These are phyloP conservation scores for Plasmodium vivax DNA, from an alignment of 169 alveolate species.

Conservation along the genomic window DNA sequence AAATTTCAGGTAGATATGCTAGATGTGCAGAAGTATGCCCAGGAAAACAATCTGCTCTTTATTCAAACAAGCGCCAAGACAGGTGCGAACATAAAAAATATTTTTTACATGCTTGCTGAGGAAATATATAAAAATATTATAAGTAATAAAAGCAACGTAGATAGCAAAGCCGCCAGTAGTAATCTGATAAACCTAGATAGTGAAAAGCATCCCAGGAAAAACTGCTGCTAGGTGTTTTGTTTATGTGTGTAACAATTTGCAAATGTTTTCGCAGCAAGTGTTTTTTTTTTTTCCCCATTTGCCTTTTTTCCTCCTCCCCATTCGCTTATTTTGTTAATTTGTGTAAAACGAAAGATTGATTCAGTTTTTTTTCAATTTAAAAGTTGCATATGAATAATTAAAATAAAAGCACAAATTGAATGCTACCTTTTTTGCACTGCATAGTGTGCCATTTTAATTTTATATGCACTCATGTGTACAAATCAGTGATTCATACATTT, in stretches of 20 bases:
- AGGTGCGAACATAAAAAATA: conserved; percentile 80
- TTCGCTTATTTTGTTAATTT: conserved; percentile 14
- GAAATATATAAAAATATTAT: conserved; percentile 69
- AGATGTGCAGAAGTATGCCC: conserved; percentile 82
- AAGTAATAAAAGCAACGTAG: conserved; percentile 21
- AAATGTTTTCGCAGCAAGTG: neutral
- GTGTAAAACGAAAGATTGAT: conserved; percentile 22
- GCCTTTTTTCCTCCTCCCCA: neutral
- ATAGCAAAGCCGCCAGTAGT: conserved; percentile 30
- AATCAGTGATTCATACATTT: conserved; percentile 15
- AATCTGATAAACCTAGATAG: conserved; percentile 58
- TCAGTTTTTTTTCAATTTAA: conserved; percentile 35
- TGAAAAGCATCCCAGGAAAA: conserved; percentile 43
- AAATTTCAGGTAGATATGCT: conserved; percentile 79
- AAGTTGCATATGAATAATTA: conserved; percentile 35
- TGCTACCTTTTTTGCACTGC: conserved; percentile 19
- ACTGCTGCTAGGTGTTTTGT: conserved; percentile 47
- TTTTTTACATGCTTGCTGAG: conserved; percentile 82
- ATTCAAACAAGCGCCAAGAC: conserved; percentile 88
- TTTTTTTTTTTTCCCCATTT: conserved; percentile 8
- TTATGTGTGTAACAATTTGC: conserved; percentile 7
- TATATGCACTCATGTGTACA: conserved; percentile 15
- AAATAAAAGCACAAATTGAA: conserved; percentile 24
- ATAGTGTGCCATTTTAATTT: conserved; percentile 9
- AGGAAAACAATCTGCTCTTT: conserved; percentile 78